A percentile compares a stretch with the other conserved stretches of the same genome.
phyloP scores from a whole-genome alignment of 2,329 filamentous ascomycete genomes.

The Lachnellula subtilissima region DNA sequence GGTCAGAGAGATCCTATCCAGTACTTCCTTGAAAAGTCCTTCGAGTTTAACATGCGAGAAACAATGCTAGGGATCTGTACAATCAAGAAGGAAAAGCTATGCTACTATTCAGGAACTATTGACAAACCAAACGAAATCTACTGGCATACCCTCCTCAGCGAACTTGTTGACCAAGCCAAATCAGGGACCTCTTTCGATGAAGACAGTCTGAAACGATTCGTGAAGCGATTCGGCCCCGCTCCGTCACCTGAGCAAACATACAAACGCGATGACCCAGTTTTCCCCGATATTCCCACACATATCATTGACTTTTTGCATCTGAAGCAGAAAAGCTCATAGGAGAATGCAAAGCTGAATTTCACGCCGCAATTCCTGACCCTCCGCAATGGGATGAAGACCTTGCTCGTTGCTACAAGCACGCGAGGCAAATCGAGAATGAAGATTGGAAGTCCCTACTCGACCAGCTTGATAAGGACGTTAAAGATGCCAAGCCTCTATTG shows the following conservation, averaged over 20 bases:
- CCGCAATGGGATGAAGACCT: constrained; percentile 24
- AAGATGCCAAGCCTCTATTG: no score
- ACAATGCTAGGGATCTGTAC: constrained; percentile 61
- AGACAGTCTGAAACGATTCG: constrained; percentile 38
- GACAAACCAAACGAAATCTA: constrained; percentile 35
- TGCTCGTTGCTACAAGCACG: constrained; percentile 14
- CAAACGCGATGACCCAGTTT: constrained; percentile 32
- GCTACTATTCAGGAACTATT: constrained; percentile 54
- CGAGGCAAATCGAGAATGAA: constrained; percentile 1
- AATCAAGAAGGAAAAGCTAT: constrained; percentile 56
- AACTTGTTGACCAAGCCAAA: constrained; percentile 55
- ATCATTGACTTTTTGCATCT: constrained; percentile 64
- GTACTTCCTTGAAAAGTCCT: constrained; percentile 47
- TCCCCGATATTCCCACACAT: constrained; percentile 35
- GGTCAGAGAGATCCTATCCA: constrained; percentile 7
- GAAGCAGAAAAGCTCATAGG: constrained; percentile 40
- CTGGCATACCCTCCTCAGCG: constrained; percentile 48
- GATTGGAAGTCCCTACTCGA: constrained; percentile 17
- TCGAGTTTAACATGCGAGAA: constrained; percentile 53
- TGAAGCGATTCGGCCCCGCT: neutral
- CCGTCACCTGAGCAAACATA: constrained; percentile 40
- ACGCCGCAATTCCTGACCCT: neutral
- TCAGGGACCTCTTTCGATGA: constrained; percentile 47
- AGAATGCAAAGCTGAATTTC: constrained; percentile 23
- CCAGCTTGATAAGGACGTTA: neutral